Conservation (phyloP, 352 stramenopile species). For the Thraustotheca clavata region DNA sequence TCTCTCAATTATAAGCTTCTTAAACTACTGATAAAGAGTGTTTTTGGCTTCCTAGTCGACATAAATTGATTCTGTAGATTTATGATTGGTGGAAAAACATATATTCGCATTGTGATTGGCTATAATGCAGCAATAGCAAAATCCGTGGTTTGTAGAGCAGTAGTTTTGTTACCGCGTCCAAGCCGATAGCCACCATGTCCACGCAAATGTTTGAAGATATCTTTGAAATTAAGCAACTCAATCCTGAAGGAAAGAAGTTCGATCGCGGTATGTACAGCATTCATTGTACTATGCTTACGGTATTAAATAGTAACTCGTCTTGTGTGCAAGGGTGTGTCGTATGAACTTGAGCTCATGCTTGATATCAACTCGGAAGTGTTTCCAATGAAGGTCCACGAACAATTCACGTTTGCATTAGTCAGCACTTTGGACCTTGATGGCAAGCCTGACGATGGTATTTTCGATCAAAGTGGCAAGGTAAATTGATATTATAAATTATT, state of each 20-base stretch:
- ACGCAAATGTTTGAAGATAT: slow-evolving; percentile 98
- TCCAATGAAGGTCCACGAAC: slow-evolving; percentile 90
- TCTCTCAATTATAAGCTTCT: neutral
- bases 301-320: slow-evolving; percentile 86
- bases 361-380: slow-evolving; percentile 99
- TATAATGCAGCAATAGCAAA: neutral
- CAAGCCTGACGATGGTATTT: slow-evolving; percentile 92
- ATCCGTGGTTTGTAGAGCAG: slow-evolving; percentile 8
- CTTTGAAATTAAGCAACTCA: slow-evolving; percentile 95
- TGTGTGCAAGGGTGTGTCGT: slow-evolving; percentile 94
- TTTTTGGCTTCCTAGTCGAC: neutral
- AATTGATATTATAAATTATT: neutral
- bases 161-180: neutral
- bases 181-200: slow-evolving; percentile 47
- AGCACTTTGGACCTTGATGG: slow-evolving; percentile 95
- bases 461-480: slow-evolving; percentile 87
- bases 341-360: slow-evolving; percentile 95
- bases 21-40: neutral
- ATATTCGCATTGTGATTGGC: neutral
- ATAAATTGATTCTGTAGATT: too few relatives aligned
- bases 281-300: neutral
- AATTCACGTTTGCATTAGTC: slow-evolving; percentile 94
- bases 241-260: slow-evolving; percentile 98
- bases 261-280: slow-evolving; percentile 66
- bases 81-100: neutral